These are phyloP conservation scores for Endocalyx cinctus DNA, from an alignment of 2,329 filamentous ascomycete genomes.

Conservation along the genomic window DNA sequence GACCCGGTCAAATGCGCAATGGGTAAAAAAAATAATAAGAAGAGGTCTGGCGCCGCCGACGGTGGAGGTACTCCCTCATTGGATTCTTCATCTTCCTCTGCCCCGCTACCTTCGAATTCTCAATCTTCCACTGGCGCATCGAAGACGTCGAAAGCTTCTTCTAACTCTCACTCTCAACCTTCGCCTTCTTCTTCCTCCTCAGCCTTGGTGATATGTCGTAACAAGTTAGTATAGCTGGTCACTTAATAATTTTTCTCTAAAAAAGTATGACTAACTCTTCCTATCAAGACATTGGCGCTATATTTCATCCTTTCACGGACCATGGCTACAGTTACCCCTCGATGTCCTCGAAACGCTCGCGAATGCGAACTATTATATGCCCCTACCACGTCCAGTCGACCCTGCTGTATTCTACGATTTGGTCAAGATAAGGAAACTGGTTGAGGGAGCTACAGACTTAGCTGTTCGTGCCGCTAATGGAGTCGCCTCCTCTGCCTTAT, in stretches of 20 bases:
- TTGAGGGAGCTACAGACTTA: slow-evolving; percentile 75
- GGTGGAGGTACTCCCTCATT: too few species aligned
- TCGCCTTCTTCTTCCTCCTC: too few species aligned
- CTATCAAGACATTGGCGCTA: slow-evolving; percentile 71
- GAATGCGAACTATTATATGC: slow-evolving; percentile 73
- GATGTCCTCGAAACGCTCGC: slow-evolving; percentile 77
- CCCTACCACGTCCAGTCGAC: slow-evolving; percentile 71
- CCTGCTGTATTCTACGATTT: slow-evolving; percentile 79
- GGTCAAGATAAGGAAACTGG: slow-evolving; percentile 72
- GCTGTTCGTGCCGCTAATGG: slow-evolving; percentile 74
- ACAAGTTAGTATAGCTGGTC: slow-evolving; percentile 56
- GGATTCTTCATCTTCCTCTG: too few species aligned
- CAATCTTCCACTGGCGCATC: too few species aligned
- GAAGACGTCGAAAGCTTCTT: too few species aligned
- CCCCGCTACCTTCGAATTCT: too few species aligned
- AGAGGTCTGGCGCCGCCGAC: too few species aligned
- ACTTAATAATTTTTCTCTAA: too few species aligned
- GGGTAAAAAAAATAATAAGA: slow-evolving; percentile 46
- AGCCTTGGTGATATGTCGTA: slow-evolving; percentile 58
- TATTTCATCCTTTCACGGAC: slow-evolving; percentile 77
- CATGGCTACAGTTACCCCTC: slow-evolving; percentile 75
- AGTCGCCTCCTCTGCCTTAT: slow-evolving; percentile 60
- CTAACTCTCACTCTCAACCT: too few species aligned
- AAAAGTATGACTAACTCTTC: slow-evolving; percentile 7
- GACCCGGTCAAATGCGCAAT: slow-evolving; percentile 37